A percentile compares a stretch with the other conserved stretches of the same genome.
These are phyloP conservation scores for Sequoia sempervirens DNA, from an alignment of 75 land plant genomes.

Conservation along the genomic window DNA sequence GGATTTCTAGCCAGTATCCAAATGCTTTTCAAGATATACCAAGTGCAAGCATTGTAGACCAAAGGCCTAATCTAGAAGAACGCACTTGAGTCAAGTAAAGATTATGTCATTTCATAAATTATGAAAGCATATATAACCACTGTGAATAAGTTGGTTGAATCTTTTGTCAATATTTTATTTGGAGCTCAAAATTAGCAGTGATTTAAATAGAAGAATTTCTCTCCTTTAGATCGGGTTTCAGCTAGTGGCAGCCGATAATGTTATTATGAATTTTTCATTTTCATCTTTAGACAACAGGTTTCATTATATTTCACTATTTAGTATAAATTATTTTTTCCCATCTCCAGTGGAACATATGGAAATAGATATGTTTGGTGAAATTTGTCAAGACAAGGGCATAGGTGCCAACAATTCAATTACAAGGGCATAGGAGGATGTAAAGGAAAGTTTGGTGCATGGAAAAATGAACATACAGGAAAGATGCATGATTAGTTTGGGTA, in stretches of 20 bases:
- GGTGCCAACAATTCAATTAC: not conserved
- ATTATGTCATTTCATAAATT: not conserved
- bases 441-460: not conserved
- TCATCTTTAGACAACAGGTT: not conserved
- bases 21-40: slow-evolving; percentile 45
- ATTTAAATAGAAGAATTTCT: not conserved
- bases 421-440: not conserved
- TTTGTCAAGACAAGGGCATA: not conserved
- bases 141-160: not conserved
- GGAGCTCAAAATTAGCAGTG: not conserved
- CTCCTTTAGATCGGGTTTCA: not conserved
- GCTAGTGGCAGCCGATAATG: not conserved
- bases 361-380: not conserved
- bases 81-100: not conserved
- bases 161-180: not conserved
- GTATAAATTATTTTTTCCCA: not conserved
- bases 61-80: slow-evolving; percentile 49
- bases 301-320: not conserved
- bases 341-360: not conserved
- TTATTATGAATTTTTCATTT: not conserved
- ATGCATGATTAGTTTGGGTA: not conserved
- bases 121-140: not conserved
- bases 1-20: slow-evolving; percentile 34
- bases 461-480: not conserved
- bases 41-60: slow-evolving; percentile 14